Base-by-base conservation (phyloP, 208 protist species). In the Crithidia thermophila region DNA sequence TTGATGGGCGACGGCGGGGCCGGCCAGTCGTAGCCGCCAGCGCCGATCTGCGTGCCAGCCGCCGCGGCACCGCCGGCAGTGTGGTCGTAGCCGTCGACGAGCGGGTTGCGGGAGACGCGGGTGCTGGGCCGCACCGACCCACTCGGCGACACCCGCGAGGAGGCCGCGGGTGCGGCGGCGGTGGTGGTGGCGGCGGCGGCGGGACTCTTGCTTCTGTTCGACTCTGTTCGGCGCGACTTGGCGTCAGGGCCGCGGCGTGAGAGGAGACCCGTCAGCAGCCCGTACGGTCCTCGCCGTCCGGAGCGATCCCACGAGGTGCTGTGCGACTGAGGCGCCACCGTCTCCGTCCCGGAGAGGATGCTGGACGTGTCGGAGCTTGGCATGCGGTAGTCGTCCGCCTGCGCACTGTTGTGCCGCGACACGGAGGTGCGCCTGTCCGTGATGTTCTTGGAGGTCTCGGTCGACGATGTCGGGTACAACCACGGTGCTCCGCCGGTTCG, bases 11-110 rank as follows among this genome's bases (percentile, higher is more conserved):
- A 64, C 1, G 52, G 52, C 51, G 50, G 52, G 43, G 43, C 18
- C n/a, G 68, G 60, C 68, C 68, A 75, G 49, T 75, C 45, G 69
- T 56, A 50, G 30, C 52, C 37, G 42, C 52, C 61, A 4, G 33
- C 45, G 13, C 56, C 69, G 16, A 68, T 43, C 8, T 30, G 46
- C 27, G 65, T 40, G 0, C 57, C 45, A 9, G 7, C 31, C 11
- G 16, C 11, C 8, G 57, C 23, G 14, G n/a, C 25, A 25, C n/a
- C 47, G 14, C n/a, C 30, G 1, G 18, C 52, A 0, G n/a, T 9
- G 13, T n/a, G 40, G 10, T 16, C 65, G 42, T 31, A 33, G 18
- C 36, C n/a, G 14, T 43, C 42, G 36, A 65, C 27, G 16, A 75
- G 53, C 16, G 61, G 50, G 34, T 59, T 63, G 21, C 37, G 61